Base-by-base conservation (phyloP, 805 yeast species). In the Lipomyces oligophaga region DNA sequence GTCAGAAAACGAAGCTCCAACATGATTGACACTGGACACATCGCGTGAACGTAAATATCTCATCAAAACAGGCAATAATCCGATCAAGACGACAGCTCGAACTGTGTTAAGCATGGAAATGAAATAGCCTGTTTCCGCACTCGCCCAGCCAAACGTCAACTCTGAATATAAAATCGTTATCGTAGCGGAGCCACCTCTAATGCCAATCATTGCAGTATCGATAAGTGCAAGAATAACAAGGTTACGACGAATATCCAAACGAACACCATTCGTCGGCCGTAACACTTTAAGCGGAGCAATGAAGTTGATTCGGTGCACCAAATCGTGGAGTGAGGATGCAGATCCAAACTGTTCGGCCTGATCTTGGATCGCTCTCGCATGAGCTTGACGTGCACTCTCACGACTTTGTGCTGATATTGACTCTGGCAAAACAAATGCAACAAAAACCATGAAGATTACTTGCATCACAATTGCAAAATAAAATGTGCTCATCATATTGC, bases 51-150 rank as follows among this genome's bases (percentile, higher is more conserved):
- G 41, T 31, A 58, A 34, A 20, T 35, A 16, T 35, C 43, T 43
- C 16, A 54, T 27, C 20, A 53, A 39, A 6, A 54, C 4, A 10
- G 67, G 67, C 20, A 58, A 43, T 2, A 59, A 18, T 11, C 54
- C 41, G 10, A 54, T 52, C n/a, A 63, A 48, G 6, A 57, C 45
- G 5, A 60, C 16, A 11, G 60, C 58, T 19, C 66, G 49, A 15
- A 57, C 45, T 2, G 53, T 31, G 4, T 67, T 64, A 18, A 44
- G 26, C 22, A 59, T 15, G 4, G 66, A 52, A 52, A 64, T 50
- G 37, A 63, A 38, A 47, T 61, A 63, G 5, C 67, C 67, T 4
- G 59, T 59, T 45, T 63, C 64, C 5, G 60, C 59, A 8, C 63
- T 49, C 2, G 63, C 56, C 67, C 66, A 64, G 15, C 58, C 49